Evolutionary conservation across 2,329 filamentous ascomycete species (phyloP).

Genomic region (Fusarium lyarnte): DNA sequence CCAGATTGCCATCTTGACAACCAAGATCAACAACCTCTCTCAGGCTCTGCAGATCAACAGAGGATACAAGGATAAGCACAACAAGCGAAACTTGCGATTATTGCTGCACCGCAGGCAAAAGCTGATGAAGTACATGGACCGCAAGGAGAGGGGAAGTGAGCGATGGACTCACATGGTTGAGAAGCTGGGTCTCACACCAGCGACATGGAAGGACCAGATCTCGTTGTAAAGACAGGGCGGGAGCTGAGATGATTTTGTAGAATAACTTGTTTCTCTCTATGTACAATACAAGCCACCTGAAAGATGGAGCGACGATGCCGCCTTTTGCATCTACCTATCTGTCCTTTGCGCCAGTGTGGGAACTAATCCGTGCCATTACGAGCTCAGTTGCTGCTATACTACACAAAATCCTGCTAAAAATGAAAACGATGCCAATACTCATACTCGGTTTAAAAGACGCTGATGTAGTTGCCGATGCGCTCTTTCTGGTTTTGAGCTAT

Average conservation of each 20-base stretch:
- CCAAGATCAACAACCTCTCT: conserved; percentile 87
- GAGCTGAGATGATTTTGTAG: conserved; percentile 49
- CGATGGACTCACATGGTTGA: conserved; percentile 88
- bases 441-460: conserved; percentile 77
- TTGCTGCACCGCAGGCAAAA: conserved; percentile 91
- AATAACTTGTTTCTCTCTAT: conserved; percentile 57
- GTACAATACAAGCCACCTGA: conserved; percentile 57
- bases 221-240: conserved; percentile 41
- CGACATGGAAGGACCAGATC: conserved; percentile 92
- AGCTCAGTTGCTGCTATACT: conserved; percentile 54
- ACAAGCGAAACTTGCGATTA: conserved; percentile 88
- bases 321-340: conserved; percentile 42
- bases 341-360: conserved; percentile 47
- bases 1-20: conserved; percentile 94
- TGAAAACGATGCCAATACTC: conserved; percentile 32
- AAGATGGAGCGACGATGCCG: conserved; percentile 43
- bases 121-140: conserved; percentile 84
- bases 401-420: conserved; percentile 52
- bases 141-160: conserved; percentile 89
- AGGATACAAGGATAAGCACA: conserved; percentile 88
- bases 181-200: conserved; percentile 85
- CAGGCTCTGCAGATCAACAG: conserved; percentile 72
- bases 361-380: conserved; percentile 51
- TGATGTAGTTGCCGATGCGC: conserved; percentile 98
- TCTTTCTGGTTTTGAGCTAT: conserved; percentile 99